These are phyloP conservation scores for Picochlorum costavermella DNA, from an alignment of 139 green algal species.

Conservation along the genomic window DNA sequence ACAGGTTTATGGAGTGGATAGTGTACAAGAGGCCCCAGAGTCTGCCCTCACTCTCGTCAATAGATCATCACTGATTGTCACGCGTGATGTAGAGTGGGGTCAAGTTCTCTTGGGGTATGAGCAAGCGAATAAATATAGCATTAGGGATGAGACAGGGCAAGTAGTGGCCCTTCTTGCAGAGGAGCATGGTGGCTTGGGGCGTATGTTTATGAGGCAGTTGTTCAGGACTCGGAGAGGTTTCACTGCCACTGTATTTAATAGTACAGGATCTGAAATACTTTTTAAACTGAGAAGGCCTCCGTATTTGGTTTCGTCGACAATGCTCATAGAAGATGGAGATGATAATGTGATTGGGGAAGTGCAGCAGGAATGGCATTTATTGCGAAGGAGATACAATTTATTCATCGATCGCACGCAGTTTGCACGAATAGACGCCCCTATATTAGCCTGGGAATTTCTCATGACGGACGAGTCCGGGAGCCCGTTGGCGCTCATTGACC, in stretches of 20 bases:
- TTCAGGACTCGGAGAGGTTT: slow-evolving; percentile 62
- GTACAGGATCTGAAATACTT: slow-evolving; percentile 52
- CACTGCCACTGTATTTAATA: slow-evolving; percentile 44
- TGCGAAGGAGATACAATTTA: slow-evolving; percentile 69
- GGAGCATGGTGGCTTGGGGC: slow-evolving; percentile 54
- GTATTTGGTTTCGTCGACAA: slow-evolving; percentile 67
- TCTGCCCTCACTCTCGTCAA: slow-evolving; percentile 25
- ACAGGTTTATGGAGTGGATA: background rate
- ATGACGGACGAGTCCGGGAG: slow-evolving; percentile 57
- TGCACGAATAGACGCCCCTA: slow-evolving; percentile 51
- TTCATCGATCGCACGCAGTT: slow-evolving; percentile 53
- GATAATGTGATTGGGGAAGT: slow-evolving; percentile 59
- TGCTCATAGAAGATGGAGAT: slow-evolving; percentile 41
- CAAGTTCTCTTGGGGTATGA: slow-evolving; percentile 83
- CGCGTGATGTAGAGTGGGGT: slow-evolving; percentile 65
- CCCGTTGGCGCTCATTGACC: slow-evolving; percentile 76
- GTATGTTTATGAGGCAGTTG: slow-evolving; percentile 67
- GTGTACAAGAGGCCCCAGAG: slow-evolving; percentile 15
- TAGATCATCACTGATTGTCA: slow-evolving; percentile 61
- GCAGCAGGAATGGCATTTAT: slow-evolving; percentile 71
- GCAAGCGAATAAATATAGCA: slow-evolving; percentile 59
- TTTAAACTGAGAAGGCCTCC: slow-evolving; percentile 63
- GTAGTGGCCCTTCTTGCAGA: slow-evolving; percentile 58
- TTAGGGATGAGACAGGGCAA: slow-evolving; percentile 51
- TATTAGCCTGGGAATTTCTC: slow-evolving; percentile 86